Base-by-base conservation (phyloP, 2,329 filamentous ascomycete species). In the Calonectria henricotiae region DNA sequence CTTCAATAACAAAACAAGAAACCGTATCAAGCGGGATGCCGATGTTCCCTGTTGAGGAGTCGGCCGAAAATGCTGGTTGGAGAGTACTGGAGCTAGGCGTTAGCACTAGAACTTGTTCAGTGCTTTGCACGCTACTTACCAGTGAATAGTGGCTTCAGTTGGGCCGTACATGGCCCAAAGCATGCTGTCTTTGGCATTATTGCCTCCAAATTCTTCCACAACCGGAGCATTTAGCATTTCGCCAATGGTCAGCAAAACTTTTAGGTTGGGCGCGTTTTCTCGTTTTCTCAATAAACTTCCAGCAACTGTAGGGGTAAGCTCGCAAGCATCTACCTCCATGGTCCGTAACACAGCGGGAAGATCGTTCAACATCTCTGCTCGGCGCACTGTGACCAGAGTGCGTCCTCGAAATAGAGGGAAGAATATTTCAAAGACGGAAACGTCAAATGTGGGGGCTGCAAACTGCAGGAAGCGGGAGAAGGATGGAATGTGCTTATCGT, bases 91-190 rank as follows among this genome's bases (percentile, higher is more conserved):
- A 35, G 23, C 27, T n/a, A 17, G 15, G 32, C n/a, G 2, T 65
- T 12, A 44, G 55, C 15, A 27, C 27, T 30, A n/a, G 39, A 32
- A 23, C 32, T 13, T 12, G 25, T 49, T 25, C 2, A 44, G 5
- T 8, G 23, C 5, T 37, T 13, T 37, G 25, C 6, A 44, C 13
- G 12, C n/a, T 2, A 73, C 83, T 81, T 78, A 88, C 87, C 89
- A 98, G 79, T 98, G 95, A 68, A 98, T 97, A 0, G 95, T 91
- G 8, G 94, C 94, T 83, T 98, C 95, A 0, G 95, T 98, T 1
- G 95, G 95, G 0, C 95, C 95, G 79, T 98, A 98, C 94, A 98
- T 97, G 39, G 92, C 95, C 88, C 94, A 95, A 0, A 98, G 86
- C 49, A 97, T 91, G 74, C 93, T 91, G 2, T 84, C 79, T 8